Evolutionary conservation across 306 rosid species (phyloP).

Genomic region (Gynostemma pentaphyllum): DNA sequence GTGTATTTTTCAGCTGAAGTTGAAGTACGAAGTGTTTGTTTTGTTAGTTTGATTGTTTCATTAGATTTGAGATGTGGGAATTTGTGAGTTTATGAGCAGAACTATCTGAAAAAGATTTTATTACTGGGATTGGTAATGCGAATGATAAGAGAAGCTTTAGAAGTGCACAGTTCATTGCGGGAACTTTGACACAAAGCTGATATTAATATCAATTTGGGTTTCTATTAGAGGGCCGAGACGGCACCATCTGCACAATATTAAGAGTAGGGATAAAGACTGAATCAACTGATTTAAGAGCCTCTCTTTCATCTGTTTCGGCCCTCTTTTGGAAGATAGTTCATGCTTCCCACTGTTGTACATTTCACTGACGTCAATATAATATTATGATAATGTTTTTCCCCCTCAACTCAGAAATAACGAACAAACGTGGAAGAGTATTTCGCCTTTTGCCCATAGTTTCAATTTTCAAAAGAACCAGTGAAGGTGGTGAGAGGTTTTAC

Average conservation of each 20-base stretch:
- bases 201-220: not conserved
- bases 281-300: too few relatives aligned
- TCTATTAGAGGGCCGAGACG: too few relatives aligned
- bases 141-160: not conserved
- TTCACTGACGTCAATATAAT: not conserved
- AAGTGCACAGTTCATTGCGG: not conserved
- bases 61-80: not conserved
- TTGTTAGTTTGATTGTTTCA: not conserved
- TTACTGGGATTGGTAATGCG: not conserved
- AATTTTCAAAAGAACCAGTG: too few relatives aligned
- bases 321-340: not conserved
- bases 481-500: too few relatives aligned
- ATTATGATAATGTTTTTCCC: too few relatives aligned
- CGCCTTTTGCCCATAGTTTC: too few relatives aligned
- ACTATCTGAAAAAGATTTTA: not conserved
- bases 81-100: not conserved
- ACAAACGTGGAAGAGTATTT: too few relatives aligned
- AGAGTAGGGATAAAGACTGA: too few relatives aligned
- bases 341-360: not conserved
- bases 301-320: not conserved
- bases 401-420: too few relatives aligned
- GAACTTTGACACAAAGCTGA: too few relatives aligned
- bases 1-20: not conserved
- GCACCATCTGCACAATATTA: too few relatives aligned
- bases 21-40: constrained; percentile 1